Percentiles rank a stretch among this genome's conserved stretches.
Evolutionary conservation across 345 rosid genomes (phyloP).

Genomic region (Mercurialis annua): DNA sequence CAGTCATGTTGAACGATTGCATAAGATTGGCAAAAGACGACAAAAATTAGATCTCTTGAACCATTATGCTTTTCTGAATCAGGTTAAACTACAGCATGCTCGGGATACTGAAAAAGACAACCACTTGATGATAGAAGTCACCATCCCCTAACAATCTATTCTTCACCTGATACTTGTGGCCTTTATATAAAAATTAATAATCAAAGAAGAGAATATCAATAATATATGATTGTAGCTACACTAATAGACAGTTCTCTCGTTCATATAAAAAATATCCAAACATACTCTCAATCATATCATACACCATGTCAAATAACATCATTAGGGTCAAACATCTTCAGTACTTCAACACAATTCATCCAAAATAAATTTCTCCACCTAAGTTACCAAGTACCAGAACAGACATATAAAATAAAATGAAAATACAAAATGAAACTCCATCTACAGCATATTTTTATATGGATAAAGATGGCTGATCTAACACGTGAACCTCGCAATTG

Average conservation of each 20-base stretch:
- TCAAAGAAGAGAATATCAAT: too few relatives aligned
- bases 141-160: not conserved
- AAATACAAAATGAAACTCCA: not conserved
- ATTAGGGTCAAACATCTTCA: not conserved
- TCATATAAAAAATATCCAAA: too few relatives aligned
- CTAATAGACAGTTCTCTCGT: too few relatives aligned
- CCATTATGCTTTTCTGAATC: too few relatives aligned
- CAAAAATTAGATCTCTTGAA: too few relatives aligned
- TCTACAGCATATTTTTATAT: not conserved
- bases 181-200: not conserved
- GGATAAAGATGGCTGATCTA: not conserved
- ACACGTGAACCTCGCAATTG: not conserved
- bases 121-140: not conserved
- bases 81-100: not conserved
- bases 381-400: too few relatives aligned
- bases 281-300: too few relatives aligned
- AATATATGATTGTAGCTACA: too few relatives aligned
- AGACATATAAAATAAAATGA: too few relatives aligned
- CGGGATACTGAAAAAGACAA: not conserved
- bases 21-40: too few relatives aligned
- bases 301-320: not conserved
- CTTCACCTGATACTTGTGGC: not conserved
- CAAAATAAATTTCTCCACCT: not conserved
- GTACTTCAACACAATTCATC: not conserved
- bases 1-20: too few relatives aligned